These are phyloP conservation scores for Phytomonas sp. DNA, from an alignment of 208 protist species.

Conservation along the genomic window DNA sequence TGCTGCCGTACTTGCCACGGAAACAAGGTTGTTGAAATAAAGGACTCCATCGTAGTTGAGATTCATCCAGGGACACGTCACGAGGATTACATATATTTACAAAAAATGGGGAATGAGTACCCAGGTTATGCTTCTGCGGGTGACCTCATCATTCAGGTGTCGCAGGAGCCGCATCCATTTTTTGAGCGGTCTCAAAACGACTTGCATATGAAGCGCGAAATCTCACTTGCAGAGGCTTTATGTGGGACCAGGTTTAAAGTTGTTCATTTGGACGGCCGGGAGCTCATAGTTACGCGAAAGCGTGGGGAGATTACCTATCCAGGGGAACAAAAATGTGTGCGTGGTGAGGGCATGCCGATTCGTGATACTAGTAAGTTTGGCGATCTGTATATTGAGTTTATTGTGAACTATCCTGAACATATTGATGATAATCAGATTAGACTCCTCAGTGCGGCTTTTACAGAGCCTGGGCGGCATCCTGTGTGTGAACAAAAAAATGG, in stretches of 20 bases:
- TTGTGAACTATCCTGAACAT: slow-evolving; percentile 44
- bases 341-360: slow-evolving; percentile 74
- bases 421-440: slow-evolving; percentile 32
- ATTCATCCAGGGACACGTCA: slow-evolving; percentile 60
- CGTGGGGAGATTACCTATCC: slow-evolving; percentile 63
- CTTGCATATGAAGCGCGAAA: slow-evolving; percentile 80
- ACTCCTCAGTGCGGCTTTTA: slow-evolving; percentile 32
- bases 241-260: slow-evolving; percentile 89
- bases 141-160: slow-evolving; percentile 93
- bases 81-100: slow-evolving; percentile 36
- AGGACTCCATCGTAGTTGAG: slow-evolving; percentile 45
- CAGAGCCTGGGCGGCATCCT: slow-evolving; percentile 20
- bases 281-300: slow-evolving; percentile 71
- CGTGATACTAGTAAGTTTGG: slow-evolving; percentile 28
- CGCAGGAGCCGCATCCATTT: slow-evolving; percentile 85
- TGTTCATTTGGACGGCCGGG: slow-evolving; percentile 82
- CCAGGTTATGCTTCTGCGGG: slow-evolving; percentile 47
- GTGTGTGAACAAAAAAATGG: slow-evolving; percentile 3
- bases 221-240: slow-evolving; percentile 93
- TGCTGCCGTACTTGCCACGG: slow-evolving; percentile 89
- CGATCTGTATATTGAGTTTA: slow-evolving; percentile 66
- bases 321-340: slow-evolving; percentile 49
- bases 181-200: slow-evolving; percentile 91
- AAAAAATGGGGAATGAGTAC: slow-evolving; percentile 37
- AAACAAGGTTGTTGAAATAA: slow-evolving; percentile 71